A percentile compares a stretch with the other conserved stretches of the same genome.
Conservation (phyloP, 768 basidiomycete species). For the Trametes villosa region DNA sequence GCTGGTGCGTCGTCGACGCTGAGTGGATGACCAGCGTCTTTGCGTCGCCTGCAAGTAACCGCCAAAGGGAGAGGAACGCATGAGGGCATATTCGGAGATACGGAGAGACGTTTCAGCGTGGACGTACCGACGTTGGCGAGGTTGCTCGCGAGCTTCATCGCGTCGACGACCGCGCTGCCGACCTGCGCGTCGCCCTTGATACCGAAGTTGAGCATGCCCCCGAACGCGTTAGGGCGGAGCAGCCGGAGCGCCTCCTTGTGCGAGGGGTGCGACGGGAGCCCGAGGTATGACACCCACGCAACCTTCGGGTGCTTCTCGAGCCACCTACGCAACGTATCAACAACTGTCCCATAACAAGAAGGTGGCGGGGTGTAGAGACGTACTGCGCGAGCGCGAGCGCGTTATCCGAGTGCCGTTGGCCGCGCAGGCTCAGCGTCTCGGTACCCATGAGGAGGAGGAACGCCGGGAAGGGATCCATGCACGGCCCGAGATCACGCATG, state of each 20-base stretch:
- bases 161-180: slow-evolving; percentile 70
- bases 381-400: slow-evolving; percentile 47
- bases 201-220: slow-evolving; percentile 82
- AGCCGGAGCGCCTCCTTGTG: slow-evolving; percentile 61
- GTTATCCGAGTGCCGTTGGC: slow-evolving; percentile 73
- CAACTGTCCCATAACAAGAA: too few relatives aligned
- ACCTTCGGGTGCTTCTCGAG: slow-evolving; percentile 69
- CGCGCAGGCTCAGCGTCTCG: slow-evolving; percentile 78
- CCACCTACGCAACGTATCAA: slow-evolving; percentile 37
- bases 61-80: background rate
- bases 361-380: too few relatives aligned
- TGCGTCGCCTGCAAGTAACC: slow-evolving; percentile 53
- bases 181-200: slow-evolving; percentile 55
- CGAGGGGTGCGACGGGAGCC: slow-evolving; percentile 63
- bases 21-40: slow-evolving; percentile 85
- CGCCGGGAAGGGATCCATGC: slow-evolving; percentile 74
- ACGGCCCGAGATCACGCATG: slow-evolving; percentile 69
- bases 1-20: slow-evolving; percentile 76
- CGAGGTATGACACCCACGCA: slow-evolving; percentile 80
- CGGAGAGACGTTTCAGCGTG: slow-evolving; percentile 24
- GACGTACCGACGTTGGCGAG: slow-evolving; percentile 71
- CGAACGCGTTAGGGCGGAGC: slow-evolving; percentile 58
- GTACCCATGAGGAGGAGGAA: slow-evolving; percentile 78
- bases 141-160: slow-evolving; percentile 69
- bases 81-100: background rate